phyloP scores from a whole-genome alignment of 352 stramenopile genomes.

The Phytophthora litchii region DNA sequence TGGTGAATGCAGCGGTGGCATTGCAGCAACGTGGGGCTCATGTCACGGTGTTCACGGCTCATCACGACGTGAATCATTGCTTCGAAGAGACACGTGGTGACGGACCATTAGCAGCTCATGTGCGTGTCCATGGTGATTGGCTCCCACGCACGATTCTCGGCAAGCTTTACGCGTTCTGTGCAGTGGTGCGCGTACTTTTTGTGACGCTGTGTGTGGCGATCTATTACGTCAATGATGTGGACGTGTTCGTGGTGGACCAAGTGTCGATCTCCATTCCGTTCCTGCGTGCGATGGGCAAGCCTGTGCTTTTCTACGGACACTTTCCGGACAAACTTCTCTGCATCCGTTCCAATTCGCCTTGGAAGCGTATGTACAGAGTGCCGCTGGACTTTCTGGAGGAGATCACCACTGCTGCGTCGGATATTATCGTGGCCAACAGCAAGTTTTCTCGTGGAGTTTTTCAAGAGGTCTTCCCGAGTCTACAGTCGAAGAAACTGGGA shows the following conservation, averaged over 20 bases:
- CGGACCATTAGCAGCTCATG: constrained; percentile 69
- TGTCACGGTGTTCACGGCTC: constrained; percentile 96
- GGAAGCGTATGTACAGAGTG: constrained; percentile 90
- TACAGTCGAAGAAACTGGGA: constrained; percentile 63
- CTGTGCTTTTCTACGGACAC: constrained; percentile 99
- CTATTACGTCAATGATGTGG: constrained; percentile 49
- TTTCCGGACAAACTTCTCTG: constrained; percentile 98
- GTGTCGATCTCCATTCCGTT: constrained; percentile 83
- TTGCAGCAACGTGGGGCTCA: constrained; percentile 82
- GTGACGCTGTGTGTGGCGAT: constrained; percentile 76
- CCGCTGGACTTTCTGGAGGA: constrained; percentile 95
- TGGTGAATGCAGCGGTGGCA: constrained; percentile 91
- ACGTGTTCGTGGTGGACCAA: constrained; percentile 85
- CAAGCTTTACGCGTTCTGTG: constrained; percentile 93
- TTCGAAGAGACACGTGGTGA: constrained; percentile 93
- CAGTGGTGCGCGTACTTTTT: constrained; percentile 93
- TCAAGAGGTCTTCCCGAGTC: constrained; percentile 81
- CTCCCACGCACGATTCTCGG: constrained; percentile 92
- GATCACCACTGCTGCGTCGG: constrained; percentile 91
- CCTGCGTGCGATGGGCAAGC: constrained; percentile 69
- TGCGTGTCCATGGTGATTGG: constrained; percentile 94
- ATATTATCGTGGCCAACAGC: constrained; percentile 96
- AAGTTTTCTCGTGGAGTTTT: constrained; percentile 95
- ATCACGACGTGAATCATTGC: constrained; percentile 95
- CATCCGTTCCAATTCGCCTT: constrained; percentile 51